phyloP scores from a whole-genome alignment of 371 early-diverging fungal species.

The Mortierella sp. region DNA sequence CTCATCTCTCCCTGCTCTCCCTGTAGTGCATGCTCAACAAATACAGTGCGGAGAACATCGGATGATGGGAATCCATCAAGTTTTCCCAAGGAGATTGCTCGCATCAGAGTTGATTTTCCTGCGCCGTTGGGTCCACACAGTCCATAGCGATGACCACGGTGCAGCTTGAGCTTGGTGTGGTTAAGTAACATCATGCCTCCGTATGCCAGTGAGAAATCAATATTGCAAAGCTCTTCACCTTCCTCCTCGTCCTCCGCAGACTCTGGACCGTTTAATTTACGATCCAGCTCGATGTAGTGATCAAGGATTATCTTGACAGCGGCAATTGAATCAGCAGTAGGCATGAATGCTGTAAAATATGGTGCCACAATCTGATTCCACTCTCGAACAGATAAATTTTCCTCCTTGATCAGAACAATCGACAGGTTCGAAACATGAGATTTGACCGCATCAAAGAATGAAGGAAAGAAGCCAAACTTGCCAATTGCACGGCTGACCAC shows the following conservation, averaged over 20 bases:
- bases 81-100: slow-evolving; percentile 81
- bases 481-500: slow-evolving; percentile 60
- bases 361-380: slow-evolving; percentile 62
- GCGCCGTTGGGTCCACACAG: slow-evolving; percentile 90
- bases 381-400: slow-evolving; percentile 49
- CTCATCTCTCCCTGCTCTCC: slow-evolving; percentile 77
- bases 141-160: slow-evolving; percentile 86
- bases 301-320: slow-evolving; percentile 57
- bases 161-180: slow-evolving; percentile 79
- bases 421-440: slow-evolving; percentile 40
- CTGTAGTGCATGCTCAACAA: slow-evolving; percentile 84
- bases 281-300: slow-evolving; percentile 57
- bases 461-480: slow-evolving; percentile 67
- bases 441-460: slow-evolving; percentile 64
- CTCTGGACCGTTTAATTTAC: slow-evolving; percentile 54
- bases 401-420: slow-evolving; percentile 48
- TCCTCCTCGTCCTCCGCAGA: slow-evolving; percentile 74
- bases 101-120: slow-evolving; percentile 92
- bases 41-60: slow-evolving; percentile 76
- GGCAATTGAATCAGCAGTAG: slow-evolving; percentile 42
- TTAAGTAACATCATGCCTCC: slow-evolving; percentile 87
- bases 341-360: slow-evolving; percentile 73
- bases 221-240: slow-evolving; percentile 83
- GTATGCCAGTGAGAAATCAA: slow-evolving; percentile 85
- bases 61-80: slow-evolving; percentile 84